Evolutionary conservation across 2,329 filamentous ascomycete species (phyloP), one percentile per base, ranked within the genome.

Genomic region (Fusarium sp.): DNA sequence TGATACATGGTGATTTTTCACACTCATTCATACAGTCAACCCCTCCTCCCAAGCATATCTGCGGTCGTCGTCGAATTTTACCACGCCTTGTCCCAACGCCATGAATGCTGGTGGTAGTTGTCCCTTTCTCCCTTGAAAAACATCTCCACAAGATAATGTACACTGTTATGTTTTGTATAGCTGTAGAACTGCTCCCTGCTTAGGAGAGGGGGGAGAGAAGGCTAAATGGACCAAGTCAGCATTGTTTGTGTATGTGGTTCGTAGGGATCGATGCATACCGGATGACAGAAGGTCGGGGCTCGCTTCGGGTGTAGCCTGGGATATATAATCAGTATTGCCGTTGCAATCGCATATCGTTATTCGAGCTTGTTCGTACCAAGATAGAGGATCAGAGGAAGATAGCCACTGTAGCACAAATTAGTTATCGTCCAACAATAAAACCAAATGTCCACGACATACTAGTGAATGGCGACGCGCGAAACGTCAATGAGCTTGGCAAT

Each of bases 401-500:
- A 99, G 83, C 96, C 96, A 88, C 94, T 97, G 79, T 59, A 63
- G 60, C 49, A 59, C 35, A 60, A 56, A 80, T 88, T 75, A 88
- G 83, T 73, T 69, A 57, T 13, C n/a, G 32, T 25, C 57, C 23
- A n/a, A 18, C 6, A 28, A 25, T 3, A 16, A 21, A 18, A 43
- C 15, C 5, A 3, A 46, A 43, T 23, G 13, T 21, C 58, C 33
- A 82, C 59, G 33, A 81, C 93, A 76, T 90, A 97, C 94, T 98
- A 99, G 87, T 99, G 96, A 81, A 99, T 93, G 68, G 94, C 95
- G 79, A 98, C 92, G 80, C 95, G 91, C 72, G 95, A 96, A 83
- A 98, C 87, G 85, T 98, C 96, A 83, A 99, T 96, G 86, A 98
- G 89, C 88, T 95, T 96, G 81, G 94, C 92, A 85, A 99, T 97